A percentile compares a stretch with the other conserved stretches of the same genome.
phyloP scores from a whole-genome alignment of 495 filamentous ascomycete species.

The Hypoxylon intermedium region DNA sequence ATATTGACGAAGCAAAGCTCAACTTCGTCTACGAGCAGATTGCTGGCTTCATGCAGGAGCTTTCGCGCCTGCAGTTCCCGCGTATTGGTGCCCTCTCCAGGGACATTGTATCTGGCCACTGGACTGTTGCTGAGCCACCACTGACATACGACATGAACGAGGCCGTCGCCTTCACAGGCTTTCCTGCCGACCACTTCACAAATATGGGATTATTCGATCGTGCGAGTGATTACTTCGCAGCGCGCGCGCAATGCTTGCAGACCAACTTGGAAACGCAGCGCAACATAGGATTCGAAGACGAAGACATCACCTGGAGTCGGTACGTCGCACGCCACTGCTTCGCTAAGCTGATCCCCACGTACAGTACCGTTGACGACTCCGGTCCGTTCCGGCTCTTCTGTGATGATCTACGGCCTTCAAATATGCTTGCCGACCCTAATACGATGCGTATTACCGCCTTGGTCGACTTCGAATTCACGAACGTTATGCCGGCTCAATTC shows the following conservation, averaged over 20 bases:
- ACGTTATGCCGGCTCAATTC: slow-evolving; percentile 53
- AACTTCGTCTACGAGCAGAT: slow-evolving; percentile 49
- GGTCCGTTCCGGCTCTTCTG: slow-evolving; percentile 52
- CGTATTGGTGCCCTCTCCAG: slow-evolving; percentile 50
- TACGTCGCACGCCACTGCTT: slow-evolving; percentile 52
- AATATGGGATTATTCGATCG: slow-evolving; percentile 45
- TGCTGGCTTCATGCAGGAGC: slow-evolving; percentile 47
- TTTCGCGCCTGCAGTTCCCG: slow-evolving; percentile 48
- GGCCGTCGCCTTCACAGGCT: slow-evolving; percentile 46
- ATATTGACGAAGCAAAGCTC: slow-evolving; percentile 45
- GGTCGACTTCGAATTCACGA: slow-evolving; percentile 54
- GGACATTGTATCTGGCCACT: slow-evolving; percentile 30
- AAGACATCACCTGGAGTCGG: slow-evolving; percentile 43
- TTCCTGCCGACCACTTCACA: slow-evolving; percentile 42
- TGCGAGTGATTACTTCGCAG: slow-evolving; percentile 47
- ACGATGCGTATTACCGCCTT: slow-evolving; percentile 51
- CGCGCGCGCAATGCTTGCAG: slow-evolving; percentile 44
- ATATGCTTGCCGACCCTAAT: slow-evolving; percentile 51
- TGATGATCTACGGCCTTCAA: slow-evolving; percentile 51
- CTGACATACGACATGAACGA: slow-evolving; percentile 54
- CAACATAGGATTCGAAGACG: slow-evolving; percentile 46
- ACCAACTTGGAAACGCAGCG: slow-evolving; percentile 48
- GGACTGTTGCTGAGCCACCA: slow-evolving; percentile 44
- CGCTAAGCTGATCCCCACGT: slow-evolving; percentile 46
- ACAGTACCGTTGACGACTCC: slow-evolving; percentile 42